A percentile compares a stretch with the other conserved stretches of the same genome.
Evolutionary conservation across 345 rosid species (phyloP).

Genomic region (Eucalyptus marginata): DNA sequence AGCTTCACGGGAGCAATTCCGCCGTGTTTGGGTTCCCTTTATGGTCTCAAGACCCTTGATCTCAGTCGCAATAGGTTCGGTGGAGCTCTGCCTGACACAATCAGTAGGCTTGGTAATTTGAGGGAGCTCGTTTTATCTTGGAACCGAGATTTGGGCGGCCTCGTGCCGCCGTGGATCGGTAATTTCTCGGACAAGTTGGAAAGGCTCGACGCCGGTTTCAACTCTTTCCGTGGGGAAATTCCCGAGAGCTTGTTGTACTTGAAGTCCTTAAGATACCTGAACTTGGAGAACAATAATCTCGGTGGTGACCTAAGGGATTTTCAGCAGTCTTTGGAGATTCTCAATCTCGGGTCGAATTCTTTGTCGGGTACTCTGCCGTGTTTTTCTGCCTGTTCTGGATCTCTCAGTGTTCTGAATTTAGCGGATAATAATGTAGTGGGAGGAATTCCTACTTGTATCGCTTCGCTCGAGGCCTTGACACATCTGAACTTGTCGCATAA

Average conservation of each 20-base stretch:
- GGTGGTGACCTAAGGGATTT: slow-evolving; percentile 53
- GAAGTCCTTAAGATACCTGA: slow-evolving; percentile 50
- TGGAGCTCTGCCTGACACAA: slow-evolving; percentile 44
- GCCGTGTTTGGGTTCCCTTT: slow-evolving; percentile 43
- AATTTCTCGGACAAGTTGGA: slow-evolving; percentile 46
- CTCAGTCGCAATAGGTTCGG: slow-evolving; percentile 47
- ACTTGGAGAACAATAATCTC: slow-evolving; percentile 49
- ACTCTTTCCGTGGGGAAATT: slow-evolving; percentile 53
- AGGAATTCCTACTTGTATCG: slow-evolving; percentile 84
- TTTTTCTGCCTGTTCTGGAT: slow-evolving; percentile 40
- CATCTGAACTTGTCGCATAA: slow-evolving; percentile 69
- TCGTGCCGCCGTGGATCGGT: slow-evolving; percentile 58
- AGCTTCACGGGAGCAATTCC: slow-evolving; percentile 53
- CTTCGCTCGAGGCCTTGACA: slow-evolving; percentile 36
- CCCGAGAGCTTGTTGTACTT: slow-evolving; percentile 40
- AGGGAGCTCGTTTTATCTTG: slow-evolving; percentile 43
- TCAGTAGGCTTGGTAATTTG: slow-evolving; percentile 34
- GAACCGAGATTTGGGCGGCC: slow-evolving; percentile 47
- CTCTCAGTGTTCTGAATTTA: slow-evolving; percentile 44
- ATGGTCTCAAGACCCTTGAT: slow-evolving; percentile 49
- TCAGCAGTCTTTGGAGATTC: slow-evolving; percentile 45
- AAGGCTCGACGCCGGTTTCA: slow-evolving; percentile 56
- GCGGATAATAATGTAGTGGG: slow-evolving; percentile 64
- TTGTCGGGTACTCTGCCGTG: slow-evolving; percentile 84
- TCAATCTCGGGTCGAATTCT: slow-evolving; percentile 60